Percentiles rank a stretch among this genome's conserved stretches.
Evolutionary conservation across 306 rosid species (phyloP).

Genomic region (Castanospermum australe): DNA sequence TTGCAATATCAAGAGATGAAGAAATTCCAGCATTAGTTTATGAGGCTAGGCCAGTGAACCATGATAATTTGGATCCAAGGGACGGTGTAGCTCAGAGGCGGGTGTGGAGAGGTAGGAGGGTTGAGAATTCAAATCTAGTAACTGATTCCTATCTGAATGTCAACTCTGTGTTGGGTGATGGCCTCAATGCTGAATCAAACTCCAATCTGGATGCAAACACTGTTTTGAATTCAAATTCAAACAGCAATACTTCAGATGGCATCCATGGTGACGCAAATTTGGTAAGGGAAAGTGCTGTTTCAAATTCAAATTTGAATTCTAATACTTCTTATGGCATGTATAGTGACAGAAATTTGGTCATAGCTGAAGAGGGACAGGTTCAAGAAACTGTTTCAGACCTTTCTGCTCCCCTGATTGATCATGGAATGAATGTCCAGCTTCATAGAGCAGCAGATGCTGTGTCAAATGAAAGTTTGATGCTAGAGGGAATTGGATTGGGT

Average conservation of each 20-base stretch:
- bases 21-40: conserved; percentile 93
- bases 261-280: conserved; percentile 10
- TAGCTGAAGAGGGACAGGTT: conserved; percentile 65
- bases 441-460: conserved; percentile 31
- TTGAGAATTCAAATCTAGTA: conserved; percentile 29
- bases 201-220: conserved; percentile 15
- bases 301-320: conserved; percentile 28
- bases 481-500: conserved; percentile 91
- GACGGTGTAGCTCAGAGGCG: conserved; percentile 50
- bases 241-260: not conserved
- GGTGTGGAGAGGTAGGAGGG: conserved; percentile 78
- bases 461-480: conserved; percentile 51
- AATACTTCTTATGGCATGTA: not conserved
- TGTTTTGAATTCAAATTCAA: conserved; percentile 21
- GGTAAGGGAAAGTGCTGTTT: conserved; percentile 22
- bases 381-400: conserved; percentile 44
- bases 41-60: conserved; percentile 84
- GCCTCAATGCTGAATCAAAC: conserved; percentile 13
- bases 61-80: conserved; percentile 34
- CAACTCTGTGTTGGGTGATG: conserved; percentile 35
- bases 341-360: conserved; percentile 34
- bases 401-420: conserved; percentile 59
- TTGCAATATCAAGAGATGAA: conserved; percentile 89
- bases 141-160: conserved; percentile 13
- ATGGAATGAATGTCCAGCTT: conserved; percentile 31